Conservation (phyloP, 805 yeast genomes). For the Saturnispora hagleri region DNA sequence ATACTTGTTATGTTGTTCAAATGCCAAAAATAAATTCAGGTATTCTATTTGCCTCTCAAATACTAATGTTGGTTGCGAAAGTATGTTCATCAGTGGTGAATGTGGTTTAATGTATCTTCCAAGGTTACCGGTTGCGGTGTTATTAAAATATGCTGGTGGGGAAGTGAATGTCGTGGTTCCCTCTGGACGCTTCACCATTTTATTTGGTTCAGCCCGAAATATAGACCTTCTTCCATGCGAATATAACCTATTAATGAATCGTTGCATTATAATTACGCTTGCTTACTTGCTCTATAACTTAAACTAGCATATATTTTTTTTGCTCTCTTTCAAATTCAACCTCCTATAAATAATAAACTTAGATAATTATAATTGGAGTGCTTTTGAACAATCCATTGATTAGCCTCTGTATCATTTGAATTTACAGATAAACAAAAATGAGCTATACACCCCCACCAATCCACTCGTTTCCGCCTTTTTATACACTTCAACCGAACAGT, state of each 20-base stretch:
- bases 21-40: slow-evolving; percentile 80
- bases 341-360: background rate
- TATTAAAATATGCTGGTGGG: background rate
- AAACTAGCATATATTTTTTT: too few species aligned
- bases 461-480: slow-evolving; percentile 81
- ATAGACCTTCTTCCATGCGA: background rate
- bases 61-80: slow-evolving; percentile 75
- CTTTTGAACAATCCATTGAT: too few species aligned
- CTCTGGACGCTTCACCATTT: background rate
- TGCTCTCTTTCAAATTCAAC: background rate
- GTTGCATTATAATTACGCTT: background rate
- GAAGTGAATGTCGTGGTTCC: background rate
- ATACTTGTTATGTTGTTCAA: slow-evolving; percentile 84
- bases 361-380: too few species aligned
- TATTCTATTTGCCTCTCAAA: slow-evolving; percentile 83
- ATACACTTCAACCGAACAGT: slow-evolving; percentile 79
- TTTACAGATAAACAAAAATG: background rate
- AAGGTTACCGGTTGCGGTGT: background rate
- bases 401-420: too few species aligned
- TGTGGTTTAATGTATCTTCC: background rate
- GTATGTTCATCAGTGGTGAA: slow-evolving; percentile 44
- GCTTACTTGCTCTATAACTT: too few species aligned
- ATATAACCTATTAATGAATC: slow-evolving; percentile 7
- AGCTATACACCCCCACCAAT: slow-evolving; percentile 37
- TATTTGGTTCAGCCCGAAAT: background rate